Evolutionary conservation across 2,329 filamentous ascomycete genomes (phyloP), one percentile per base, ranked within the genome.

Genomic region (Paraphoma chrysanthemicola): DNA sequence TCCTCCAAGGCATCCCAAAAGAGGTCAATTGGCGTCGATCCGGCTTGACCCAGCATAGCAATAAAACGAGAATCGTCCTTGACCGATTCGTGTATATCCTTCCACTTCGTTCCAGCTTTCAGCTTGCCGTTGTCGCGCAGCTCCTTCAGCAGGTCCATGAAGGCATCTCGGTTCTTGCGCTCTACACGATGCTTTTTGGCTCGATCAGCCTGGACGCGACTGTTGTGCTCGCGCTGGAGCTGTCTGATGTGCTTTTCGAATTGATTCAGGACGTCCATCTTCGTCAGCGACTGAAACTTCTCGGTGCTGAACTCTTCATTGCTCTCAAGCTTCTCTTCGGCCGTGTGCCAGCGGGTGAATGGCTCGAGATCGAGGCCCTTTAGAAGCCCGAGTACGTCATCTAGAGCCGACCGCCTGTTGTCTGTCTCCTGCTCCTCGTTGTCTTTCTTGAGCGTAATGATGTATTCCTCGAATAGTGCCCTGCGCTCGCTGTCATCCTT

Each of bases 1-100:
- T 97, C 93, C 75, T 98, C 95, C 28, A 98, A 85, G 46, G 93
- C 82, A 74, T 99, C 95, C 92, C 94, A 97, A 80, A 99, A 98
- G 6, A 99, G 82, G 70, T 98, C 93, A 63, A 97, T 84, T 12
- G 95, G 92, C 4, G 87, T 90, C 4, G 93, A 97, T 53, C 94
- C 93, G 56, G 86, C 79, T 72, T 96, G 92, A 49, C 93, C 93
- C 57, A 93, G 85, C 83, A 97, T 92, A 62, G 87, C 88, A 67
- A 83, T 84, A 77, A 97, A 98, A 64, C 93, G 91, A 46, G 89
- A 85, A 70, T 99, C 95, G 53, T 90, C 82, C 67, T 91, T 86
- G 65, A 99, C 85, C 46, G 90, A 75, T 0, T 90, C 87, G 64
- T 90, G 83, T 61, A 98, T 84, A 56, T 93, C 86, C 77, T 85